Evolutionary conservation across 1,284 basidiomycete species (phyloP).

Genomic region (Caloboletus inedulis): DNA sequence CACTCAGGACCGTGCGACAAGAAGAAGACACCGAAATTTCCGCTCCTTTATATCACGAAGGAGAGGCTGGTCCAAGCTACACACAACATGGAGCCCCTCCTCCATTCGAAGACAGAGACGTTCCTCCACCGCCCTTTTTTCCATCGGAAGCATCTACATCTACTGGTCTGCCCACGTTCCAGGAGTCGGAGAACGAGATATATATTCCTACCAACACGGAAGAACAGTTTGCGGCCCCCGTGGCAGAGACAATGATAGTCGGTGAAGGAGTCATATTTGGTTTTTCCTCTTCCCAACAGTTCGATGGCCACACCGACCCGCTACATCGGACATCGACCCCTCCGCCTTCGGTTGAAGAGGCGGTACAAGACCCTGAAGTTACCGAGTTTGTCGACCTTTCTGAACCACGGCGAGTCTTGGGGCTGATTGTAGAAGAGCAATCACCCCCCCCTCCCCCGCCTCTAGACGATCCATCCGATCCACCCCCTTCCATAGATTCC

Average conservation of each 20-base stretch:
- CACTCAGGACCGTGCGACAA: conserved; percentile 59
- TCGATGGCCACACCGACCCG: conserved; percentile 72
- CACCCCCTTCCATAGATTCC: conserved; percentile 78
- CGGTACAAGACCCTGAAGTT: conserved; percentile 61
- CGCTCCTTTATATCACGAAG: conserved; percentile 61
- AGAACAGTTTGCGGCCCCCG: conserved; percentile 36
- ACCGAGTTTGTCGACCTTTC: conserved; percentile 59
- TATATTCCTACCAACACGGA: conserved; percentile 54
- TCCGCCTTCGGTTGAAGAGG: conserved; percentile 70
- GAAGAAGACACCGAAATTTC: conserved; percentile 62
- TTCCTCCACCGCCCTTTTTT: conserved; percentile 71
- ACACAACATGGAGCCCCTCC: conserved; percentile 61
- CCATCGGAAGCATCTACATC: conserved; percentile 60
- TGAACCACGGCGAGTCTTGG: conserved; percentile 54
- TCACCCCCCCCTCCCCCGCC: conserved; percentile 72
- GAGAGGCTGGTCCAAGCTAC: conserved; percentile 71
- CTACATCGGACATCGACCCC: conserved; percentile 58
- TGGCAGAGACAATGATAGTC: conserved; percentile 40
- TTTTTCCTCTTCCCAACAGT: conserved; percentile 64
- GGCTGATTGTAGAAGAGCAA: conserved; percentile 51
- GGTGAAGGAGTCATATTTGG: conserved; percentile 76
- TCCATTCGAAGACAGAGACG: conserved; percentile 77
- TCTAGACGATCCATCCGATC: conserved; percentile 82
- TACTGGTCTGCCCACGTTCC: conserved; percentile 63
- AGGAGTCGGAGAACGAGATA: conserved; percentile 72